Evolutionary conservation across 257 asterid species (phyloP), one percentile per base, ranked within the genome.

Genomic region (Solanum pinnatisectum): DNA sequence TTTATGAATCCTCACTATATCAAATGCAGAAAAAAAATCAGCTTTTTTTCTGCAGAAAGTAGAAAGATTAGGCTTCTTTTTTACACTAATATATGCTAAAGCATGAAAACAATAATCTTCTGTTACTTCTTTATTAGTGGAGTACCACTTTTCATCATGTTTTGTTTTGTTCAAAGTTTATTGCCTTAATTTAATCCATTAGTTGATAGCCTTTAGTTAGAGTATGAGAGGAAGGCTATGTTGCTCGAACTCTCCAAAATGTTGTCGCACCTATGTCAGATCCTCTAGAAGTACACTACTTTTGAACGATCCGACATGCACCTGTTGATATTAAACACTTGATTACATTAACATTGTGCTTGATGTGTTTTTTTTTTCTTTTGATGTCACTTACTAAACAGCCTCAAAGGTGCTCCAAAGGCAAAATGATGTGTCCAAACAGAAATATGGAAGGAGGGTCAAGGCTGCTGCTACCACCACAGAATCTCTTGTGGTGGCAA

Each of bases 401-500:
- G 60, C 23, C 56, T 88, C 33, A 22, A 82, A 72, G 79, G 93
- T 92, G 94, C 39, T 89, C 25, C 86, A 59, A 78, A 84, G 76
- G 92, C 88, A 52, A 44, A 92, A 89, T 86, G 88, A 35, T 79
- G 67, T 81, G 42, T 78, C 73, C 49, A 88, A 67, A 8, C 90
- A 92, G 88, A 89, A 83, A 44, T 90, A 88, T 88, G 93, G 90
- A 84, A 89, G 93, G 90, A 90, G 87, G 77, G 22, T 27, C 42
- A 74, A 49, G 59, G 91, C 91, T 42, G 90, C 91, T 78, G n/a
- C 84, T 18, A 87, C 90, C 27, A 87, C 90, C 59, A 88, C 88
- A 78, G 89, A 87, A 52, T 23, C 94, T 78, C 65, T 91, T 60
- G 78, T 91, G 90, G 92, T 97, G 88, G 98, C 98, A 85, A 95